Base-by-base conservation (phyloP, 495 filamentous ascomycete genomes). In the Podospora pseudocomata region DNA sequence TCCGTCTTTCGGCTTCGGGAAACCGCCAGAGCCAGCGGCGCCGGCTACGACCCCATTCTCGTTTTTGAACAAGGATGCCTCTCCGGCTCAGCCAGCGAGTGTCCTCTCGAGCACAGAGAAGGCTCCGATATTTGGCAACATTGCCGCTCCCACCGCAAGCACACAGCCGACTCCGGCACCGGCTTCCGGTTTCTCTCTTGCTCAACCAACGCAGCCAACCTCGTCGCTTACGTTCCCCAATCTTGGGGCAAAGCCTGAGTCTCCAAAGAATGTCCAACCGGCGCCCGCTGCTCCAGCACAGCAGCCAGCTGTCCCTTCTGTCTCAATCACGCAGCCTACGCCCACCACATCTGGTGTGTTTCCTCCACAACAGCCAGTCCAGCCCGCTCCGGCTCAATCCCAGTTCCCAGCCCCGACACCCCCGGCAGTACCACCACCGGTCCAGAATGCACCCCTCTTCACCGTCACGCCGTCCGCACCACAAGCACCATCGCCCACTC, bases 401-500 rank as follows among this genome's bases (percentile, higher is more conserved):
- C 39, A 65, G 18, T 28, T 39, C 13, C 54, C 20, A 26, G 39
- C 58, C 1, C 59, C 67, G 62, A 0, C 58, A 55, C 59, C 67
- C n/a, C 65, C 59, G 53, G 5, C 23, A 0, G 49, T 39, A 5
- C 20, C 54, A 2, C 28, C 20, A 27, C 23, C 23, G 23, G 30
- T 39, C 0, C 49, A 58, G 28, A 20, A 19, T 5, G 18, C 67
- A 26, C 23, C 60, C 16, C 11, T 26, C 5, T 49, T 27, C 6
- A 20, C 27, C 9, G 13, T 20, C n/a, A 11, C 65, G 9, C 15
- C 3, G 13, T 39, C 13, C 7, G 26, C 63, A 13, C 27, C 49
- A 49, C 67, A 53, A 18, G 26, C 60, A 53, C 44, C 63, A 32
- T 57, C 34, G 7, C 34, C 67, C 34, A 11, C 67, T 2, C 60